Evolutionary conservation across 2,329 filamentous ascomycete species (phyloP).

Genomic region (Epichloe scottii): DNA sequence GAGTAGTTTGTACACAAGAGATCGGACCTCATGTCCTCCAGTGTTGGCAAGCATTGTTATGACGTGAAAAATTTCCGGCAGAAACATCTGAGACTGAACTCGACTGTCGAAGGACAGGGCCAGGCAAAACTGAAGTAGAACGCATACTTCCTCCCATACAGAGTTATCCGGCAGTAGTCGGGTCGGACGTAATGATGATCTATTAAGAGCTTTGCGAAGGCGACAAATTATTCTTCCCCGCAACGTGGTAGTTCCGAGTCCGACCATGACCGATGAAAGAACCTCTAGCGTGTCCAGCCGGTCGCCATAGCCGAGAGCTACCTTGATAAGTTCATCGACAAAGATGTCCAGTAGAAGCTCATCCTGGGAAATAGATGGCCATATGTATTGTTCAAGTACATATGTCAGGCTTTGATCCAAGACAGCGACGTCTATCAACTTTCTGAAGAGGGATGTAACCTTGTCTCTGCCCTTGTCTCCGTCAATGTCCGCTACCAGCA

Average conservation of each 20-base stretch:
- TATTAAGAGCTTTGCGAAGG: conserved; percentile 53
- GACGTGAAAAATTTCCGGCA: conserved; percentile 58
- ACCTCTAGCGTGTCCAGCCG: conserved; percentile 48
- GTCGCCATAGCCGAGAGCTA: conserved; percentile 42
- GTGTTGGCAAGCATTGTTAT: conserved; percentile 60
- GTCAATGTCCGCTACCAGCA: conserved; percentile 46
- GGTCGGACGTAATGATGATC: conserved; percentile 54
- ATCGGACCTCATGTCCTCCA: conserved; percentile 42
- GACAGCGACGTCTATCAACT: conserved; percentile 53
- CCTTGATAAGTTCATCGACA: conserved; percentile 53
- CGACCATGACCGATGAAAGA: conserved; percentile 48
- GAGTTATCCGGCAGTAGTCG: conserved; percentile 52
- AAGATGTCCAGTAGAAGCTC: conserved; percentile 55
- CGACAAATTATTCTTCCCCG: conserved; percentile 53
- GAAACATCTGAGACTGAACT: conserved; percentile 53
- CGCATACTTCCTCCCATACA: conserved; percentile 58
- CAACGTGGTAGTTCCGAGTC: conserved; percentile 52
- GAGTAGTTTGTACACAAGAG: conserved; percentile 49
- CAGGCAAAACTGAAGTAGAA: conserved; percentile 53
- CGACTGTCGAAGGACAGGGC: conserved; percentile 56
- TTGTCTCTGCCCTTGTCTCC: conserved; percentile 55
- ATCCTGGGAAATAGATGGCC: conserved; percentile 52
- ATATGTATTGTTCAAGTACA: conserved; percentile 52
- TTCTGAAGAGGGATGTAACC: conserved; percentile 49
- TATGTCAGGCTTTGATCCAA: conserved; percentile 46